Base-by-base conservation (phyloP, 2,329 filamentous ascomycete species). In the Hortaea sp. region DNA sequence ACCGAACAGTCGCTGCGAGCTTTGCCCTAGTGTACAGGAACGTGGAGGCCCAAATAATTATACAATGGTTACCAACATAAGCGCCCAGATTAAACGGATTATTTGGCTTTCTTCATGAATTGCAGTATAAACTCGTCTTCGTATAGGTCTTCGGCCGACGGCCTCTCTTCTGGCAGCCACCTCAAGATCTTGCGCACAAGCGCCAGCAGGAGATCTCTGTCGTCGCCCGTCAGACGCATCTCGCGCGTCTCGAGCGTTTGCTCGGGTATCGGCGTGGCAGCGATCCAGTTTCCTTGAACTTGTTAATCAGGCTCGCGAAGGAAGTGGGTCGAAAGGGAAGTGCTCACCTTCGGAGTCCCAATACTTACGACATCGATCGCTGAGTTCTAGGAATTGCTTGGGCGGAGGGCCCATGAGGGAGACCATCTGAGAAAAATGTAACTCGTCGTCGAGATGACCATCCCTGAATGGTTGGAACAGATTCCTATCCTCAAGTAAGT, bases 171-270 rank as follows among this genome's bases (percentile, higher is more conserved):
- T 29, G 55, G 55, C 41, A 63, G 52, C 65, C 65, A 69, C 41
- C 62, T 59, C 42, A 69, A 39, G 58, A 67, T 68, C 44, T 63
- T 68, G 6, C 57, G 55, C 43, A 68, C 53, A 6, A 68, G 44
- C 1, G 49, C 45, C 6, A 68, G 37, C 49, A 69, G 65, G 4
- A 7, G 41, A 4, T 51, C 57, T 44, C 53, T 65, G 6, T 66
- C 63, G 30, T 60, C 35, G 40, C 60, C 62, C 6, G 47, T 43
- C 34, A 62, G 53, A 41, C 54, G 53, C 11, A 39, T 54, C 42
- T 57, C 63, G 41, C 47, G 54, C 11, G 45, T 46, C 44, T 63
- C 57, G 11, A 64, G 55, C 12, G 53, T 55, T 37, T 54, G 49
- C 5, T 59, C 28, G 29, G 60, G 62, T 34, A 66, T 60, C n/a